A percentile compares a stretch with the other conserved stretches of the same genome.
Evolutionary conservation across 2,329 filamentous ascomycete genomes (phyloP).

Genomic region (Pestalotiopsis sp.): DNA sequence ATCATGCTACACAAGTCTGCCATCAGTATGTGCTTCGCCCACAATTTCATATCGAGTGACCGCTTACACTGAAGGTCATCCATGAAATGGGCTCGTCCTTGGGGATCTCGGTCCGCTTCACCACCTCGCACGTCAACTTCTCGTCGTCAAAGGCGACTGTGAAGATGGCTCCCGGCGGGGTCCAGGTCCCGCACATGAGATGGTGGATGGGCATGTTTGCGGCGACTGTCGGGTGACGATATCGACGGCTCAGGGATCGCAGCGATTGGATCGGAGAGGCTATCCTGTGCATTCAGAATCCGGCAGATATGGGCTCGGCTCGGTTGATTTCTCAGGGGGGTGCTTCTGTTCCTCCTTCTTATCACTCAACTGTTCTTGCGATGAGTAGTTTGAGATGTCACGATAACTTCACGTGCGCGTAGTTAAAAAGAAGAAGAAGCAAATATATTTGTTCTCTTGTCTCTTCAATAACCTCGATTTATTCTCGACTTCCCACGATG

Average conservation of each 20-base stretch:
- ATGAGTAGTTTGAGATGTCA: neutral
- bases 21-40: neutral
- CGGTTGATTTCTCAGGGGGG: neutral
- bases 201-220: conserved; percentile 75
- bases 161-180: conserved; percentile 85
- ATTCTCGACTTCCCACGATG: neutral
- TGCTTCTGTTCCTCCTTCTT: too few species aligned
- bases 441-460: neutral
- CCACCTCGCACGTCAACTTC: conserved; percentile 69
- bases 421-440: neutral
- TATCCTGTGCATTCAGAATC: conserved; percentile 7
- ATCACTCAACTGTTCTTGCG: neutral
- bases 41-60: neutral
- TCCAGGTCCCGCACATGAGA: conserved; percentile 92
- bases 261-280: conserved; percentile 3
- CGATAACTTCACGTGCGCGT: neutral
- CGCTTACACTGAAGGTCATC: conserved; percentile 86
- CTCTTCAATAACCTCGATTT: neutral
- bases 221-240: conserved; percentile 24
- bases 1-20: conserved; percentile 59
- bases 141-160: conserved; percentile 88
- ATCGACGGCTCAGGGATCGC: conserved; percentile 1
- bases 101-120: conserved; percentile 82
- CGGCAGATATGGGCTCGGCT: neutral
- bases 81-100: conserved; percentile 87